phyloP scores from a whole-genome alignment of 1,284 basidiomycete species.

The Gomphus sp. region DNA sequence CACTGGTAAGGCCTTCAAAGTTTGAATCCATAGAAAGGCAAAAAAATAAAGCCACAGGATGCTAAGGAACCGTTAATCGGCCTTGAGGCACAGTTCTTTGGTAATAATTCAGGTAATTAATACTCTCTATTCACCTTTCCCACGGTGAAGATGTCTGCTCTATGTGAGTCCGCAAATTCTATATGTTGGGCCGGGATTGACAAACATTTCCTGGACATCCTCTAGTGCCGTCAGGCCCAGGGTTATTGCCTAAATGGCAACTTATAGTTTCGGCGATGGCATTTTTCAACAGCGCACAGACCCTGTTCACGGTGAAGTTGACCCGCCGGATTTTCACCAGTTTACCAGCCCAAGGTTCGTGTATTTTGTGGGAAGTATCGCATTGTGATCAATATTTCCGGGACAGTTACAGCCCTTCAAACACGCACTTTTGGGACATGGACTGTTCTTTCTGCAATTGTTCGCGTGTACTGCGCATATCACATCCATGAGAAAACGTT shows the following conservation, averaged over 20 bases:
- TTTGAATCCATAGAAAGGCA: neutral
- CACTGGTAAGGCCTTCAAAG: neutral
- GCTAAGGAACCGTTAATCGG: too few species aligned
- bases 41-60: neutral
- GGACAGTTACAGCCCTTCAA: constrained; percentile 74
- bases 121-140: neutral
- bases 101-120: too few species aligned
- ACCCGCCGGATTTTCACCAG: constrained; percentile 72
- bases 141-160: neutral
- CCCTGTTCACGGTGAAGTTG: constrained; percentile 68
- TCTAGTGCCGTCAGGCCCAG: constrained; percentile 46
- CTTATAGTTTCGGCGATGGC: constrained; percentile 69
- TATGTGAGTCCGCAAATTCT: neutral
- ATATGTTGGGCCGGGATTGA: neutral
- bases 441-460: constrained; percentile 77
- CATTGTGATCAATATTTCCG: neutral
- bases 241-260: constrained; percentile 82
- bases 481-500: constrained; percentile 75
- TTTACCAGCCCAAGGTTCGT: constrained; percentile 34
- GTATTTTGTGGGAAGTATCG: neutral
- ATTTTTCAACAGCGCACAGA: constrained; percentile 79
- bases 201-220: neutral
- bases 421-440: constrained; percentile 83
- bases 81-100: too few species aligned
- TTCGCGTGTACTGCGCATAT: constrained; percentile 82